Base-by-base conservation (phyloP, 371 early-diverging fungal species). In the Mortierella sp. region DNA sequence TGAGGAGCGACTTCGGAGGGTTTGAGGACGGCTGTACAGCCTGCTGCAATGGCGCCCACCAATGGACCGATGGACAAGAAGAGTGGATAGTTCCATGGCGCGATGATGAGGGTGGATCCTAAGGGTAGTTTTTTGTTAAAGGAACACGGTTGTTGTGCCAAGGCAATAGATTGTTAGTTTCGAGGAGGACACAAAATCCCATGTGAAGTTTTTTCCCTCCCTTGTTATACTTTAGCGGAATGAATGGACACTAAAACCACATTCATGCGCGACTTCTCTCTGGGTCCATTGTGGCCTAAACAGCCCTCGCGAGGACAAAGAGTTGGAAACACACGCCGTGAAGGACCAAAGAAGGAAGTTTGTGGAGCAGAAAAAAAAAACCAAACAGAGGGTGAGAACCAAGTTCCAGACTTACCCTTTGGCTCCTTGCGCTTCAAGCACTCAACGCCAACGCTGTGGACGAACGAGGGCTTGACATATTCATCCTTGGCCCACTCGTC, bases 1-100 rank as follows among this genome's bases (percentile, higher is more conserved):
- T 93, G 84, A 10, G 84, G 95, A 2, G 95, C 80, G 2, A 95
- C 80, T 81, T 98, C 98, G 3, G 96, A 95, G 10, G 95, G 96
- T 89, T 98, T 98, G 56, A 96, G 34, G 3, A 94, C 76, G 28
- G 86, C 93, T 13, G 90, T 89, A 82, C 94, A 94, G n/a, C 98
- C 98, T 1, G 94, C 94, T 21, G 95, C 95, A 69, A 96, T 84
- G n/a, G 96, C 95, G 31, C 93, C 92, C 23, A 87, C 83, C 50
- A 91, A 46, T 10, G 93, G 90, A 28, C 81, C 68, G 34, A 92
- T 54, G 6, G 79, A 28, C 51, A 92, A 79, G 48, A 84, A 80
- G 55, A 90, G 18, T 16, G 90, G 91, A 74, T 89, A 93, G 81
- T 91, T 93, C 93, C 93, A 92, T 8, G 92, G 79, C 0, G 82